Evolutionary conservation across 2,329 filamentous ascomycete genomes (phyloP), one percentile per base, ranked within the genome.

Genomic region (Sarocladiaceae sp.): DNA sequence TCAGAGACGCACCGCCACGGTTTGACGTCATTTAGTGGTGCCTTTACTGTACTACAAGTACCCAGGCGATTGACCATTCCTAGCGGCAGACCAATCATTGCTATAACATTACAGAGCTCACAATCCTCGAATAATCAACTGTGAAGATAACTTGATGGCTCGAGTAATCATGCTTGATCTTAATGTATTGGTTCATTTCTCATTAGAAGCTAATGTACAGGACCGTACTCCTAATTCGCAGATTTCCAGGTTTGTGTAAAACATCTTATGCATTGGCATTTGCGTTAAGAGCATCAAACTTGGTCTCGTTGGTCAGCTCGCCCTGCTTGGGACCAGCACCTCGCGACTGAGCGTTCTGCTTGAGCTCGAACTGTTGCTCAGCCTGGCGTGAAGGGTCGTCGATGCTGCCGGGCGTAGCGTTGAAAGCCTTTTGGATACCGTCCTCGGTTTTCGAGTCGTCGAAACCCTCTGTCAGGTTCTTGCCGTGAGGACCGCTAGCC

Each of bases 351-450:
- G 58, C 54, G 29, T 54, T 59, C 48, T 61, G 57, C 15, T 56
- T 58, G 42, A 58, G 52, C 53, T 63, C 55, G 29, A 80, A 68
- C 57, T 71, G 70, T 36, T 65, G 56, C 62, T 78, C 76, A 4
- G 76, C 76, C 35, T 69, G 53, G 8, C 71, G 59, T 49, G 70
- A 68, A 3, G 78, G 77, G 57, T 80, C 78, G 53, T 76, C 63
- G 58, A 71, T 65, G 5, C 69, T 71, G 2, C 77, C 77, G 54
- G 73, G 71, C 58, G 78, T 71, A 3, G 69, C 58, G 51, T 66
- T 61, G 55, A 76, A 63, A 2, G 70, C 67, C 55, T 67, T 71
- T 60, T 67, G 62, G 33, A 67, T 53, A 4, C 66, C 71, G 53
- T 74, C 69, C 50, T 66, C 54, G 3, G 62, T 62, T 48, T 63